Evolutionary conservation across 2,329 filamentous ascomycete genomes (phyloP), one percentile per base, ranked within the genome.

Genomic region (Dothideomycetidae sp.): DNA sequence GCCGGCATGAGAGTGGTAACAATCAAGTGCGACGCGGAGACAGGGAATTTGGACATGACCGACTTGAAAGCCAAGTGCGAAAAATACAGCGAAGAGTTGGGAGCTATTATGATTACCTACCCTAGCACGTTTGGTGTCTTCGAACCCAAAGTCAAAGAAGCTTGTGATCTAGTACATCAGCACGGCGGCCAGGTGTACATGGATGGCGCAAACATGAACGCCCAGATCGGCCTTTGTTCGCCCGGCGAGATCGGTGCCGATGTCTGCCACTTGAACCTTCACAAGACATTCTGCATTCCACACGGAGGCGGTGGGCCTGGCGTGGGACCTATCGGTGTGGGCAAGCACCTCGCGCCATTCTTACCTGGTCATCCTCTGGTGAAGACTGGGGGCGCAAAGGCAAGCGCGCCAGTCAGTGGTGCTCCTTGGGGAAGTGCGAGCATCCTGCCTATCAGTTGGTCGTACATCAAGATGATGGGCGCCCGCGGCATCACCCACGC

Each of bases 241-340:
- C 88, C 88, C 2, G 88, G 88, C 28, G 85, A 92, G 57, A 93
- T 96, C 48, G 88, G 88, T 13, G 88, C 88, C 18, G 88, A 96
- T 56, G 86, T 94, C 28, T 96, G 88, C 70, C 88, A 94, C 64
- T 68, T 96, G 42, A 96, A 96, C 61, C 71, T 96, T 29, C 88
- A 96, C 73, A 96, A 96, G 72, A 96, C 88, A 3, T 96, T 96
- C 68, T 96, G 88, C 57, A 96, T 96, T 52, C 88, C 88, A 32
- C 88, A 96, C 60, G 88, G 88, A 39, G 88, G 88, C 45, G 88
- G 88, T 46, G 88, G 88, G 11, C 88, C 88, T 7, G 88, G 88
- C 51, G 83, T 94, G 26, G 88, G 88, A 2, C 88, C 88, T 37
- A 93, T 96, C 48, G 86, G 85, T 54, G 88, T 93, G 39, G 90